Evolutionary conservation across 148 eudicot genomes (phyloP), one percentile per base, ranked within the genome.

Genomic region (Vaccinium myrtillus): DNA sequence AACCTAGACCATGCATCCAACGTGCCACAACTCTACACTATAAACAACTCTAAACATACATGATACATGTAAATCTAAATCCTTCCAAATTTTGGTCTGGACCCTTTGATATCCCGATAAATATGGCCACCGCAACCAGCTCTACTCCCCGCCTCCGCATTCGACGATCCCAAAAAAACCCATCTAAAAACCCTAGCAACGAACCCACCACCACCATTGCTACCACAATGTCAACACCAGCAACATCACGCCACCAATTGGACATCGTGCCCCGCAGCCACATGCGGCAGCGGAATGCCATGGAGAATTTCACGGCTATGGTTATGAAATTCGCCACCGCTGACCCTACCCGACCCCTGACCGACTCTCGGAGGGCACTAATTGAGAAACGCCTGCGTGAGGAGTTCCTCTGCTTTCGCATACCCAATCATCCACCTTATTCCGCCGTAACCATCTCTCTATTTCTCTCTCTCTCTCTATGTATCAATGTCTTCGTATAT

Each of bases 341-440:
- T 61, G 55, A 89, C 54, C 86, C 87, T 16, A 59, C 19, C 86
- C 87, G 56, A 74, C 87, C 18, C 30, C 75, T 80, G 27, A 80
- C 82, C 25, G 43, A 46, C 7, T 25, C 25, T 50, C 65, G 82
- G n/a, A 80, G n/a, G 51, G 65, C 69, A 65, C 59, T 85, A 59
- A 49, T 92, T 48, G 73, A 90, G 71, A 67, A 80, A 5, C 71
- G 79, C 19, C 87, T 89, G 80, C 56, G 12, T 16, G 25, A 82
- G 6, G 83, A 77, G 43, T 84, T 89, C 55, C 82, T 91, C 1
- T 67, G 75, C 43, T 53, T 82, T 77, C 84, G n/a, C 56, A 89
- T 87, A 21, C 91, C 94, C 77, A 81, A 84, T 83, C 92, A 90
- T 75, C 90, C 89, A 39, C 55, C 94, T 78, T 92, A 92, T 53